Base-by-base conservation (phyloP, 176 grass and related monocot genomes). In the Oryza rufipogon region DNA sequence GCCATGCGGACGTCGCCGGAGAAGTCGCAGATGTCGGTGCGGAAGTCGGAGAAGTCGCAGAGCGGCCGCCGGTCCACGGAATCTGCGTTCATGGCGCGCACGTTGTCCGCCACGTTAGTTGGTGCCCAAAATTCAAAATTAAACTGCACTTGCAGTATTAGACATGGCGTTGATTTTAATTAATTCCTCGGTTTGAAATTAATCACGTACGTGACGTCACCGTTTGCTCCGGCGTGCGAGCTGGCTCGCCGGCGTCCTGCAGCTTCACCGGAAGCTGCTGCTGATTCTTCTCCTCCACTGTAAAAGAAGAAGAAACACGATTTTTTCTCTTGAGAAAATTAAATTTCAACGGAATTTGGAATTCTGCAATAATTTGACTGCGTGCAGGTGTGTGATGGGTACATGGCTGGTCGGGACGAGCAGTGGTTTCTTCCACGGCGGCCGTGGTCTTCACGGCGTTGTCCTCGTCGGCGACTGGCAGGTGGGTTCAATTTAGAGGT, bases 1-100 rank as follows among this genome's bases (percentile, higher is more conserved):
- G 84, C 80, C 70, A 98, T 73, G 34, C 93, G 91, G 78, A 98
- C n/a, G 80, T 98, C 93, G 49, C 96, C 96, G 41, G 78, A 7
- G 47, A 98, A 68, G 15, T 95, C 92, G 51, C 96, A 99, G 10
- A 91, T 64, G 81, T 99, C 84, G 12, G 71, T 68, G 64, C 96
- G 90, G 81, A 77, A 56, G 86, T 94, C 85, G 46, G 93, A 89
- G 67, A 89, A 90, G 84, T 99, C 86, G 60, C 96, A 99, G 36
- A 92, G 47, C 79, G 84, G 80, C 20, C 46, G 73, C 15, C 33
- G 74, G 54, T 80, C 70, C 68, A 13, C 70, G 45, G 71, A 64
- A 39, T 58, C 83, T 79, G 86, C 33, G 66, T 17, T 34, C 84
- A 20, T 28, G 39, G 26, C 16, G 39, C 72, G 36, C 38, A 63